These are phyloP conservation scores for Aspergillus fructus DNA, from an alignment of 2,329 filamentous ascomycete genomes.

Conservation along the genomic window DNA sequence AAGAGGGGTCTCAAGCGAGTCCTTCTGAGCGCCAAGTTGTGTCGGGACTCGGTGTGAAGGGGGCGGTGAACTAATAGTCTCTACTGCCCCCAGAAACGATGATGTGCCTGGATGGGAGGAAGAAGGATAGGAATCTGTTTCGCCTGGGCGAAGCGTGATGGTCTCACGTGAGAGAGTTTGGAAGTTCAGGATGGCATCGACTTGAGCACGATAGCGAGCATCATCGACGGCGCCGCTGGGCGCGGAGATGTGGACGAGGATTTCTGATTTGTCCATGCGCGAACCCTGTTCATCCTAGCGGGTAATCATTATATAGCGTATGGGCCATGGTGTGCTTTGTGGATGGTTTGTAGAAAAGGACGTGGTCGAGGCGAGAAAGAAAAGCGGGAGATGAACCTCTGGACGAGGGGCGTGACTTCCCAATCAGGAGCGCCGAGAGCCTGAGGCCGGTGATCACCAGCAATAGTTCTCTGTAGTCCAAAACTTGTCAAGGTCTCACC, in stretches of 20 bases:
- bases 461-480: conserved; percentile 4
- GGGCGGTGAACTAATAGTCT: not conserved
- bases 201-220: conserved; percentile 38
- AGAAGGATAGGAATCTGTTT: not conserved
- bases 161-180: conserved; percentile 28
- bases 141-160: conserved; percentile 12
- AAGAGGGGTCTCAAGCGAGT: conserved; percentile 34
- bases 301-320: not conserved
- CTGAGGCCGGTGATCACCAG: conserved; percentile 12
- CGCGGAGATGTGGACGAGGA: conserved; percentile 45
- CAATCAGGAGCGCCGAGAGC: conserved; percentile 5
- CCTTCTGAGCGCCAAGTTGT: conserved; percentile 9
- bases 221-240: conserved; percentile 38
- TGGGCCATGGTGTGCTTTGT: not conserved
- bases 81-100: not conserved
- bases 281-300: not conserved
- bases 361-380: not conserved
- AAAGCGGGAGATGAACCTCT: not conserved
- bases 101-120: not conserved
- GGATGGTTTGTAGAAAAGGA: not conserved
- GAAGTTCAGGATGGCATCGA: conserved; percentile 37
- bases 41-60: not conserved
- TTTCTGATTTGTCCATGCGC: conserved; percentile 31
- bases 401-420: not conserved
- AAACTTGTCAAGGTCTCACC: not conserved